Base-by-base conservation (phyloP, 2,329 filamentous ascomycete genomes). In the Monosporascus sp. region DNA sequence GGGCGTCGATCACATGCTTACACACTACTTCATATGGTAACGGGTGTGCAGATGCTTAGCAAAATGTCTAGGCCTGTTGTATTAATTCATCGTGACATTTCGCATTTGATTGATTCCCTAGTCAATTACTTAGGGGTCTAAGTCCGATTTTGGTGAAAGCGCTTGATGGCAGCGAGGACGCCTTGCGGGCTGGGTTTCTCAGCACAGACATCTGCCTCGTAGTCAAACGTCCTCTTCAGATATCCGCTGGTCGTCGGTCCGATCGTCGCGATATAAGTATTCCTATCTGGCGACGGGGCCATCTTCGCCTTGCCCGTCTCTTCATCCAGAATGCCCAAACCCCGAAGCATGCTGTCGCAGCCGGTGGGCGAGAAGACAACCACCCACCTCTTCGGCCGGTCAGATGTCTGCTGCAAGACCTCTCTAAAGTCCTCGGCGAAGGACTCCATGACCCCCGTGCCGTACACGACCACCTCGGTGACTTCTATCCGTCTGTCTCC, bases 201-300 rank as follows among this genome's bases (percentile, higher is more conserved):
- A 1, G 94, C 89, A 69, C 88, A 95, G n/a, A 89, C 87, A 66
- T 93, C 85, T 1, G 89, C 84, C 61, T 84, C 78, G 58, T 85
- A 87, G 1, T 73, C 81, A 67, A 91, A 90, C 1, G 76, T 78
- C 20, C 77, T 74, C 17, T 75, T 68, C 45, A 99, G 72, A 71
- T 90, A 85, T 60, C 91, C 85, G 58, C 86, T 80, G 11, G 94
- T 99, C 19, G 94, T 99, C 14, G 94, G 93, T 1, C 94, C 94
- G 70, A 99, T 99, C 0, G 92, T 95, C 16, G 87, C 90, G 56
- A 97, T 77, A 57, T 81, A 84, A 1, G 85, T 87, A 49, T 69
- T 77, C 9, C 72, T 72, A 27, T 68, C 64, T 31, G 59, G 61
- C 37, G 41, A 49, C 19, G 38, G 35, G 20, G 49, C 14, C 24